Evolutionary conservation across 148 eudicot genomes (phyloP), one percentile per base, ranked within the genome.

Genomic region (Drosera capensis): DNA sequence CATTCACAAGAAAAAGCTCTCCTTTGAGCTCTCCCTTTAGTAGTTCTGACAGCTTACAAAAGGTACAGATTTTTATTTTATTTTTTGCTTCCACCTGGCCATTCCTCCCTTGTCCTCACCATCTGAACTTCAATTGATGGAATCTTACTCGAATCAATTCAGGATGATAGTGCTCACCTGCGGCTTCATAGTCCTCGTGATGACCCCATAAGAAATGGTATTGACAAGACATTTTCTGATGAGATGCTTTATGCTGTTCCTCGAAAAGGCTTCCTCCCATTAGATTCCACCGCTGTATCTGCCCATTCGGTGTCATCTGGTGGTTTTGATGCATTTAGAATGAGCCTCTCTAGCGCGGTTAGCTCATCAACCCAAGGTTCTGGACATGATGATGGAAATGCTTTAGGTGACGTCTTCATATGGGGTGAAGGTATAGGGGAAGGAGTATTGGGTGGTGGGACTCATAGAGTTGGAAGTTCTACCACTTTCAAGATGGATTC

Each of bases 391-490:
- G 48, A 25, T 11, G 54, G 45, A 16, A 23, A 43, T 40, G 43
- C 48, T 16, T 18, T 68, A 25, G 55, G 63, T 43, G 74, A 70
- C 56, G 62, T 70, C 14, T 48, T 54, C 38, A 51, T 70, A 0
- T 70, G 74, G 74, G 74, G 74, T 37, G 66, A 70, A 60, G 63
- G 60, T 28, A 50, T 48, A 15, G 70, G 48, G 42, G 51, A 52
- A 17, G 66, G 66, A 11, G 43, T 14, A 20, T 55, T 64, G 25
- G 70, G 57, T 11, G 52, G 61, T 40, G 66, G 62, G 13, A 42
- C 23, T 21, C 54, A 57, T 17, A 57, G 45, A 19, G 23, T 34
- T 25, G 31, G 35, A 9, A 50, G 45, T 24, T 35, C 19, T 15
- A 29, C 25, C 15, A 44, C 38, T 23, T 14, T 37, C 14, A 20